Evolutionary conservation across 768 basidiomycete species (phyloP), one percentile per base, ranked within the genome.

Genomic region (Grammothele lineata): DNA sequence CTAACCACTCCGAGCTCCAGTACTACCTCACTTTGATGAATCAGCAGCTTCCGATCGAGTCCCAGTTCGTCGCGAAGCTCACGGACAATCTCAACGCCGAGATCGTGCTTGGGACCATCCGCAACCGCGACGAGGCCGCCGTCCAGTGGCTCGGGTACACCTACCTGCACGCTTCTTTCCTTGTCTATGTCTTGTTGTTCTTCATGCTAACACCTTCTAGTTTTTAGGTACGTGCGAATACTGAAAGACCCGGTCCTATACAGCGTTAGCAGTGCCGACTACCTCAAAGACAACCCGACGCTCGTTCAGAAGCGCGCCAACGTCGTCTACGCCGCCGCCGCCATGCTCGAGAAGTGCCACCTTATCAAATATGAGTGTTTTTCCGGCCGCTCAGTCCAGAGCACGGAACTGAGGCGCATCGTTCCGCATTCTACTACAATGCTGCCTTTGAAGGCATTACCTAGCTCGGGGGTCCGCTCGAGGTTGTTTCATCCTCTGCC

Each of bases 141-240:
- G 94, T 97, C 1, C 91, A 96, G 61, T 98, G 94, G 95, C 69
- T 96, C 10, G 93, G 93, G 0, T 96, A 94, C 59, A 94, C 92
- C 0, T 97, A 94, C 65, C 63, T 93, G 87, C 92, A 61, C 58
- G 87, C 75, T 15, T 22, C 40, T 43, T 26, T 27, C 41, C 37
- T 43, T 39, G n/a, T n/a, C n/a, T n/a, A n/a, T n/a, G n/a, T n/a
- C n/a, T n/a, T n/a, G n/a, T n/a, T n/a, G n/a, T 49, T 27, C 37
- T 37, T 24, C 26, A 45, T 54, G 34, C 49, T 55, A 59, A 47
- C 62, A 14, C n/a, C n/a, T n/a, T n/a, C n/a, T n/a, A 30, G 27
- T 27, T 17, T n/a, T 26, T 37, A 94, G 93, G 40, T 96, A 95
- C 60, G 89, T 96, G 9, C 92, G 95, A 37, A 93, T 96, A 90